Conservation (phyloP, 192 early-diverging fungal genomes). For the Gamsiella multidivaricata region DNA sequence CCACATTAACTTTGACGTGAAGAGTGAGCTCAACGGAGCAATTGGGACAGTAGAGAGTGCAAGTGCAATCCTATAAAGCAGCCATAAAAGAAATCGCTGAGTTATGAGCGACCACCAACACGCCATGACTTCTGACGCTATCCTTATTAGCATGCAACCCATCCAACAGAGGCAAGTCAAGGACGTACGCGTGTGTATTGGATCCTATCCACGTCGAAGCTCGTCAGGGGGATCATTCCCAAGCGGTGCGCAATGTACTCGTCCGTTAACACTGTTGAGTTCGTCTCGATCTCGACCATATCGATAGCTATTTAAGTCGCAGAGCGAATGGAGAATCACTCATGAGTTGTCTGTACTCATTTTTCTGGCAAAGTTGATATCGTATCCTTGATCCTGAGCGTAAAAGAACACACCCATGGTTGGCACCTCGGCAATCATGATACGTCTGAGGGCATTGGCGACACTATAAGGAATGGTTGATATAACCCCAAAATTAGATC, state of each 20-base stretch:
- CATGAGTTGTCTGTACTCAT: not conserved
- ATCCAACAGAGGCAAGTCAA: not conserved
- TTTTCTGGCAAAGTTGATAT: not conserved
- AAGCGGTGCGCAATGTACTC: constrained; percentile 96
- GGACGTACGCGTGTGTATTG: constrained; percentile 78
- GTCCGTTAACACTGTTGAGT: constrained; percentile 93
- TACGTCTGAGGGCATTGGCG: constrained; percentile 91
- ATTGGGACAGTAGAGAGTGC: constrained; percentile 83
- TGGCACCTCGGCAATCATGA: constrained; percentile 98
- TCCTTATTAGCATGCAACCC: not conserved
- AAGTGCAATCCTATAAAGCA: constrained; percentile 71
- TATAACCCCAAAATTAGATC: too few species aligned
- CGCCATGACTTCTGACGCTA: not conserved
- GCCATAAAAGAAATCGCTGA: too few species aligned
- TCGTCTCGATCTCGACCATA: constrained; percentile 93
- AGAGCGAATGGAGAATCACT: not conserved
- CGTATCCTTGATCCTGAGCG: not conserved
- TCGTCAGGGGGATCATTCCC: constrained; percentile 92
- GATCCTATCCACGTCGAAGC: constrained; percentile 79
- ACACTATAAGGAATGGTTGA: constrained; percentile 62
- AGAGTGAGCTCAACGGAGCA: constrained; percentile 93
- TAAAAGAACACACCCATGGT: constrained; percentile 75
- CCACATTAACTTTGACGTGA: constrained; percentile 83
- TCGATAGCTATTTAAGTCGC: constrained; percentile 80
- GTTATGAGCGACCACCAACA: not conserved